Conservation (phyloP, 164 flowering plant species). For the Warburgia ugandensis region DNA sequence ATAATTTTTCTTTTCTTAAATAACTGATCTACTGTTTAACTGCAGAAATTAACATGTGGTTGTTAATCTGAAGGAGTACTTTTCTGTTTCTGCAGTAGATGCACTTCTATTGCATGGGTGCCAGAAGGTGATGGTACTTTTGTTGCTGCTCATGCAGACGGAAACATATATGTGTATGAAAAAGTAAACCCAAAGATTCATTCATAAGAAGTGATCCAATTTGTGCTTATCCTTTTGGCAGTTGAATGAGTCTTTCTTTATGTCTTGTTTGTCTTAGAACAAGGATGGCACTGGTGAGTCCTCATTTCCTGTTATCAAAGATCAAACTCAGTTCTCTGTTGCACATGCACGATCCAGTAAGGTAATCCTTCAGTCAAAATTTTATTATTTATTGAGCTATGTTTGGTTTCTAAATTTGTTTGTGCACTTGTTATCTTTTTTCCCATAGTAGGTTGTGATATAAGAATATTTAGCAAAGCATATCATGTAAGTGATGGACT, state of each 20-base stretch:
- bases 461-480: no score
- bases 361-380: conserved; percentile 37
- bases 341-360: conserved; percentile 86
- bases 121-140: conserved; percentile 91
- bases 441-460: no score
- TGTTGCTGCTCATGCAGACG: conserved; percentile 95
- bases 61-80: conserved; percentile 3
- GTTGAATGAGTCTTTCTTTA: conserved; percentile 4
- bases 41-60: no score
- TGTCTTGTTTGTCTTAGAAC: conserved; percentile 34
- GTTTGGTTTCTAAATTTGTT: no score
- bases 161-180: conserved; percentile 88
- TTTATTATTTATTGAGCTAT: no score
- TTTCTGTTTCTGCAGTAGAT: conserved; percentile 62
- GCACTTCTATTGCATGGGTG: conserved; percentile 88
- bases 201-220: no score
- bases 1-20: no score
- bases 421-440: no score
- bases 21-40: no score
- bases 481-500: no score
- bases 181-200: conserved; percentile 47
- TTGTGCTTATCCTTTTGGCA: no score
- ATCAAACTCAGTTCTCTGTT: conserved; percentile 86
- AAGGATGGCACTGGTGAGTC: conserved; percentile 90
- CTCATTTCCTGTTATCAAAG: conserved; percentile 83